These are phyloP conservation scores for Datura wrightii DNA, from an alignment of 257 asterid species.

Conservation along the genomic window DNA sequence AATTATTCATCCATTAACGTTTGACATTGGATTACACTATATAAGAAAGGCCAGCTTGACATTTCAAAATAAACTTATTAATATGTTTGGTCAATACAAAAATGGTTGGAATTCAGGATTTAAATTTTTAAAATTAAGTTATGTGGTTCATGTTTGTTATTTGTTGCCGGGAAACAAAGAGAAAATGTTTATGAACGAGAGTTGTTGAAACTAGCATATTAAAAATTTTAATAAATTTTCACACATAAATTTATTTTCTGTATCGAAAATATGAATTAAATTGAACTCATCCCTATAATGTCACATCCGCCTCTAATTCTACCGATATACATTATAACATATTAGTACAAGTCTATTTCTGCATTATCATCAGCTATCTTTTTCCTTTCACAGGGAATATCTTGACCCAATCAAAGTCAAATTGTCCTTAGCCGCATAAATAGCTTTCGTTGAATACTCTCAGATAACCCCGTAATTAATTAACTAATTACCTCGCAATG, in stretches of 20 bases:
- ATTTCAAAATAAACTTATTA: background rate
- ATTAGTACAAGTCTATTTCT: background rate
- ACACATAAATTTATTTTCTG: too few relatives aligned
- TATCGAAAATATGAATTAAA: too few relatives aligned
- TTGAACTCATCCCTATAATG: too few relatives aligned
- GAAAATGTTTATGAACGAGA: too few relatives aligned
- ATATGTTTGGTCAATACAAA: background rate
- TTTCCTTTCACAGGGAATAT: background rate
- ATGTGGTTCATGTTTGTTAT: too few relatives aligned
- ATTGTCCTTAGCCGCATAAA: constrained; percentile 12
- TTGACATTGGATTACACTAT: background rate
- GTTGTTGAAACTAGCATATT: too few relatives aligned
- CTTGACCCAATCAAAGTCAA: constrained; percentile 36
- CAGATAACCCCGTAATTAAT: background rate
- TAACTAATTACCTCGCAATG: background rate
- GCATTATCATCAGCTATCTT: background rate
- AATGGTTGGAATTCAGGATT: background rate
- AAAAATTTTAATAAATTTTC: too few relatives aligned
- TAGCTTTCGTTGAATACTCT: background rate
- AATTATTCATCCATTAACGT: background rate
- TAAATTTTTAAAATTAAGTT: too few relatives aligned
- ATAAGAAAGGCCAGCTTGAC: background rate
- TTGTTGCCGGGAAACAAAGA: too few relatives aligned
- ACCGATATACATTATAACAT: background rate
- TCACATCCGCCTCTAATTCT: background rate